phyloP scores from a whole-genome alignment of 805 yeast genomes.

The Kazachstania kunashirensis region DNA sequence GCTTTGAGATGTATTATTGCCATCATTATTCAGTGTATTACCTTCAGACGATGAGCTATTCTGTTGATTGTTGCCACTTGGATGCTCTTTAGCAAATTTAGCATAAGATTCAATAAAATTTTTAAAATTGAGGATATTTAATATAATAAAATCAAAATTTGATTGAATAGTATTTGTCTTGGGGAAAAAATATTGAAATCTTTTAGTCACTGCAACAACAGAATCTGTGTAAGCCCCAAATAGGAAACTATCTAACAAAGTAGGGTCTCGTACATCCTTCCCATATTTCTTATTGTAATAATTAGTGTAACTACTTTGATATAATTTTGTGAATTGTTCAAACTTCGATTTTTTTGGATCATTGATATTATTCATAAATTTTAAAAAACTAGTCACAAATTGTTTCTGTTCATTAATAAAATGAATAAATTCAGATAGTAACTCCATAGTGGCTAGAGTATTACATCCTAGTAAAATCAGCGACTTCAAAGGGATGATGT shows the following conservation, averaged over 20 bases:
- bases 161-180: neutral
- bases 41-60: neutral
- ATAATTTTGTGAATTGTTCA: conserved; percentile 7
- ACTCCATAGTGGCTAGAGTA: conserved; percentile 10
- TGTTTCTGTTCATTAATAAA: conserved; percentile 12
- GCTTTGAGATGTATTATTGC: neutral
- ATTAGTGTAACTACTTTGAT: conserved; percentile 2
- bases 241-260: neutral
- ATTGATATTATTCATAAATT: conserved; percentile 2
- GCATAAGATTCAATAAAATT: neutral
- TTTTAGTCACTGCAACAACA: neutral
- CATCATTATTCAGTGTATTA: neutral
- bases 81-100: neutral
- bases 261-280: neutral
- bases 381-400: conserved; percentile 2
- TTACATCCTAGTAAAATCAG: conserved; percentile 6
- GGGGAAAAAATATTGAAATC: neutral
- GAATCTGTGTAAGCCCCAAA: conserved; percentile 5
- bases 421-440: conserved; percentile 11
- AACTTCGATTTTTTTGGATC: conserved; percentile 10
- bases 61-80: neutral
- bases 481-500: conserved; percentile 11
- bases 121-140: neutral
- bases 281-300: conserved; percentile 4
- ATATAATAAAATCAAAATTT: conserved; percentile 1